Base-by-base conservation (phyloP, 352 stramenopile species). In the Pythium rhizo-oryzae region DNA sequence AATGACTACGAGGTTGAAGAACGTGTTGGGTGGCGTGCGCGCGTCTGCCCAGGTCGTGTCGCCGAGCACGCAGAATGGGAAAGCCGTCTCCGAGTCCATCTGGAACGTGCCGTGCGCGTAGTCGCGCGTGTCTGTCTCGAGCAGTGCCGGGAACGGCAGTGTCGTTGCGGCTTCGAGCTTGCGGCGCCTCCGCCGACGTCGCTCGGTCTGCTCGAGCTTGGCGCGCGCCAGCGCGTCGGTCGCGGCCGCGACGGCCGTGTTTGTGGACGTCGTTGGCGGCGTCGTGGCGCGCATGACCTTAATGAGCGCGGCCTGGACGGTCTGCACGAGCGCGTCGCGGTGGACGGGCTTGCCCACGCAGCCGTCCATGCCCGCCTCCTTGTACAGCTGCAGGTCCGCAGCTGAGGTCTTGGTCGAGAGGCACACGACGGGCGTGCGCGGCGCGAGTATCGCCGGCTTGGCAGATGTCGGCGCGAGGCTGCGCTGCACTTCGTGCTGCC, bases 1-100 rank as follows among this genome's bases (percentile, higher is more conserved):
- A 35, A 97, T 92, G 8, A 99, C 79, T 30, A 99, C 93, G 46
- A 99, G 80, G 65, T 98, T 98, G 78, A 98, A 98, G 62, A 98
- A 93, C 8, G 82, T 84, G 25, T 88, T 81, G 53, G 25, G 46
- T 41, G 43, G 59, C 49, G n/a, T n/a, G n/a, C n/a, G n/a, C n/a
- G 24, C 16, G 4, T 35, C 46, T 8, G 41, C 57, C 30, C 57
- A 21, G 28, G 58, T 59, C 21, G 54, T 50, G 47, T 78, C 62
- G 21, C 94, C 91, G 25, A 99, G 69, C 1, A 99, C 84, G 37
- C 84, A 91, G 75, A 95, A 99, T 6, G 95, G 95, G 64, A 99
- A 87, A 15, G 78, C 69, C 25, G 96, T 99, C 59, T 97, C 91
- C 8, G 93, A 90, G 67, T 99, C 95, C 77, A 98, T 85, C 58